Evolutionary conservation across 495 filamentous ascomycete genomes (phyloP).

Genomic region (Aspergillus panamensis): DNA sequence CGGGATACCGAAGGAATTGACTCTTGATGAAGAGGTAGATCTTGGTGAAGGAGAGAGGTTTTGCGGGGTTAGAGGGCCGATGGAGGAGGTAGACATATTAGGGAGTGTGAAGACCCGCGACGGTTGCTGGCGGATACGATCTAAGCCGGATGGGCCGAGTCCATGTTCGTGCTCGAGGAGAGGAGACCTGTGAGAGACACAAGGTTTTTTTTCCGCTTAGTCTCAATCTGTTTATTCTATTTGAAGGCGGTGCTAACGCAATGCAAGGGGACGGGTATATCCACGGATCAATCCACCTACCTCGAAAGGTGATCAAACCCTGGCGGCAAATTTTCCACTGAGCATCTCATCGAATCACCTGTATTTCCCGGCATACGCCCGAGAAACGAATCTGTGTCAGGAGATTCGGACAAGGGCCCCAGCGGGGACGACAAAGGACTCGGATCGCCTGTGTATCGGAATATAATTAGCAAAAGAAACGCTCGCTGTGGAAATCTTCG

Average conservation of each 20-base stretch:
- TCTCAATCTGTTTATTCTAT: conserved; percentile 29
- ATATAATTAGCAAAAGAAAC: conserved; percentile 2
- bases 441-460: conserved; percentile 35
- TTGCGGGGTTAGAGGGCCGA: conserved; percentile 46
- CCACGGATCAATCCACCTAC: conserved; percentile 25
- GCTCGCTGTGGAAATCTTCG: not conserved
- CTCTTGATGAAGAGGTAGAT: conserved; percentile 49
- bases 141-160: conserved; percentile 69
- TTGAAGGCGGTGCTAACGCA: conserved; percentile 4
- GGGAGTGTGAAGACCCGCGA: conserved; percentile 63
- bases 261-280: conserved; percentile 22
- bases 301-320: conserved; percentile 45
- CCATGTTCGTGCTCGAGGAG: conserved; percentile 62
- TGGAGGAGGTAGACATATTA: conserved; percentile 61
- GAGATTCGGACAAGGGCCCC: conserved; percentile 42
- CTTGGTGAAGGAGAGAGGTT: conserved; percentile 60
- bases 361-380: conserved; percentile 55
- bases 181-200: conserved; percentile 58
- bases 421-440: conserved; percentile 49
- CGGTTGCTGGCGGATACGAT: conserved; percentile 87
- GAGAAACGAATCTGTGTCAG: conserved; percentile 42
- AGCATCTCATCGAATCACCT: conserved; percentile 38
- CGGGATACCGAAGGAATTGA: conserved; percentile 54
- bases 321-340: conserved; percentile 40
- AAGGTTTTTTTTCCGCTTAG: conserved; percentile 63